Percentiles rank a stretch among this genome's conserved stretches.
Conservation (phyloP, 2,329 filamentous ascomycete species). For the Huntiella abstrusa region DNA sequence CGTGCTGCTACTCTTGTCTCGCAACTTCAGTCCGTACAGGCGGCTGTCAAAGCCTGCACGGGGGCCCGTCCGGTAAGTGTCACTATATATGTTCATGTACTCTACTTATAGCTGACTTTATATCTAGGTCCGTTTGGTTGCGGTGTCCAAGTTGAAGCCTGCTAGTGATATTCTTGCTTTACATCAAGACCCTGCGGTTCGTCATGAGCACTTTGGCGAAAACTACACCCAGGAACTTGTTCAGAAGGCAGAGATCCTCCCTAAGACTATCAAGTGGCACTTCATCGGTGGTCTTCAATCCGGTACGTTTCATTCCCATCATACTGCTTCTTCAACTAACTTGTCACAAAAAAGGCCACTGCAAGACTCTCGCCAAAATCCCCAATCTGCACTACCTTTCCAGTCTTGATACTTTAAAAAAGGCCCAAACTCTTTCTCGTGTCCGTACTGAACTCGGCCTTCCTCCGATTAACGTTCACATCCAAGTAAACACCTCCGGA, state of each 20-base stretch:
- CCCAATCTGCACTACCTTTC: slow-evolving; percentile 84
- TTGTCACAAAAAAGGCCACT: slow-evolving; percentile 47
- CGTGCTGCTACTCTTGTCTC: slow-evolving; percentile 43
- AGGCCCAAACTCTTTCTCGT: slow-evolving; percentile 64
- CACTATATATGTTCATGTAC: background rate
- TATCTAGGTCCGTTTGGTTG: slow-evolving; percentile 65
- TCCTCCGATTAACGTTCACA: slow-evolving; percentile 46
- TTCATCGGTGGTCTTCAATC: slow-evolving; percentile 91
- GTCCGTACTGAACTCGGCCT: slow-evolving; percentile 42
- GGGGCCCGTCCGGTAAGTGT: slow-evolving; percentile 34
- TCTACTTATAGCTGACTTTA: background rate
- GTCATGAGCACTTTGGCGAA: slow-evolving; percentile 74
- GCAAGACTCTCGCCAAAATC: slow-evolving; percentile 68
- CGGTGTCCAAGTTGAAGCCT: slow-evolving; percentile 92
- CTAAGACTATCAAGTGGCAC: slow-evolving; percentile 68
- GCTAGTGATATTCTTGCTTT: slow-evolving; percentile 77
- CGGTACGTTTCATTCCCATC: slow-evolving; percentile 18
- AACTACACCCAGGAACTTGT: slow-evolving; percentile 86
- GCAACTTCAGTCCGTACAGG: slow-evolving; percentile 41
- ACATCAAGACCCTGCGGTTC: slow-evolving; percentile 34
- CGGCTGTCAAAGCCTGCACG: slow-evolving; percentile 35
- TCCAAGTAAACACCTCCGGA: slow-evolving; percentile 90
- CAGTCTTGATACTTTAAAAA: slow-evolving; percentile 74
- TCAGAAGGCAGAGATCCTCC: slow-evolving; percentile 69
- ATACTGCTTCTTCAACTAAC: background rate